Percentiles rank a stretch among this genome's conserved stretches.
Conservation (phyloP, 306 rosid species). For the Fragaria ananassa region DNA sequence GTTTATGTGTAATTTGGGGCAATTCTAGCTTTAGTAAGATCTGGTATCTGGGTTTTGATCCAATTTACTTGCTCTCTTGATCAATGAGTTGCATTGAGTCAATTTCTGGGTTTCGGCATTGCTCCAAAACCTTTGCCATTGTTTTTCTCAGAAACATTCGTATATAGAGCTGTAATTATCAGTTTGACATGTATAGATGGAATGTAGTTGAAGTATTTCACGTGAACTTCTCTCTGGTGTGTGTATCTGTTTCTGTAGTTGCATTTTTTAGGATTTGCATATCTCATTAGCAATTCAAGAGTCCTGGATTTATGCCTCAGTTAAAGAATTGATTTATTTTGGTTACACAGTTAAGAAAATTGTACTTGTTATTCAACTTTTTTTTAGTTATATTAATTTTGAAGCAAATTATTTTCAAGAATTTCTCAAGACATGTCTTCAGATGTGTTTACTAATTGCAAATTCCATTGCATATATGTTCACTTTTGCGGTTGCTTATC, state of each 20-base stretch:
- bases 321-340: background rate
- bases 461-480: background rate
- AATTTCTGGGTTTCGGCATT: conserved; percentile 17
- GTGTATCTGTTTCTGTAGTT: background rate
- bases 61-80: conserved; percentile 17
- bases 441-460: background rate
- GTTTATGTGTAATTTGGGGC: conserved; percentile 20
- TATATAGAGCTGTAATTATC: conserved; percentile 15
- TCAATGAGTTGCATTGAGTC: conserved; percentile 32
- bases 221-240: background rate
- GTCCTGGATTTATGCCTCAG: background rate
- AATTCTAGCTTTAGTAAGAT: conserved; percentile 18
- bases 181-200: background rate
- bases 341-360: background rate
- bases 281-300: background rate
- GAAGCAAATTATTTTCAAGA: background rate
- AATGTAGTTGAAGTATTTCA: conserved; percentile 19
- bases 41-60: conserved; percentile 25
- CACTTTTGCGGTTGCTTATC: background rate
- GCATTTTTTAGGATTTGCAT: background rate
- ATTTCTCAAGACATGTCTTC: background rate
- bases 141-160: conserved; percentile 23
- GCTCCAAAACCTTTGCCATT: conserved; percentile 5
- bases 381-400: background rate
- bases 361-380: background rate